Base-by-base conservation (phyloP, 2,329 filamentous ascomycete species). In the Rhynchosporium secalis region DNA sequence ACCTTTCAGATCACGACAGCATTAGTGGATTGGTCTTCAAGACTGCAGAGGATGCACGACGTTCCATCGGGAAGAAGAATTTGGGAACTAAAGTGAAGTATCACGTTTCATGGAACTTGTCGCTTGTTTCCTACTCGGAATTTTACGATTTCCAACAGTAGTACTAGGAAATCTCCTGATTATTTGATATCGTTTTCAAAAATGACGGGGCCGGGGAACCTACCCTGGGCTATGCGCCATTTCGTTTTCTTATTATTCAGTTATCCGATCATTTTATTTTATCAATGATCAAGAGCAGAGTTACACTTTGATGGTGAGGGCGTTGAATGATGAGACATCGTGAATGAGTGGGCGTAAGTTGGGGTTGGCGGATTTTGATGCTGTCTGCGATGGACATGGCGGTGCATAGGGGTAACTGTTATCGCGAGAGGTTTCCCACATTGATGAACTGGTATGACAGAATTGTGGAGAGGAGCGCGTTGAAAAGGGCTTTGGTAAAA, bases 341-440 rank as follows among this genome's bases (percentile, higher is more conserved):
- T 75, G 69, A 67, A 64, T 66, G 60, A 58, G 64, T 7, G 73
- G 73, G 6, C 51, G 47, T 54, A 55, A 61, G 28, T 62, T 71
- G 6, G 73, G 73, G 4, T 40, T 74, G 28, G 68, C 70, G 13
- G 72, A 74, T 67, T 66, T 74, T n/a, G 47, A 61, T 72, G 64
- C 69, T 61, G 29, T 75, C 66, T 60, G 63, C 67, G 2, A 69
- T 74, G 68, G 72, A 73, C 56, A 65, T 70, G 38, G 68, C 69
- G 20, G 55, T 41, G 29, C 66, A 70, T 60, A 68, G 70, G 55
- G 68, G 65, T 31, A 70, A 69, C 48, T 68, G 73, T 62, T 67
- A 73, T 46, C 51, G 52, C 54, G 51, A 62, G 12, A 71, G 68
- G 65, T 74, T 67, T 64, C 71, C 68, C 8, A 72, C 68, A 52